phyloP scores from a whole-genome alignment of 2,329 filamentous ascomycete species.

The Cytospora schulzeri region DNA sequence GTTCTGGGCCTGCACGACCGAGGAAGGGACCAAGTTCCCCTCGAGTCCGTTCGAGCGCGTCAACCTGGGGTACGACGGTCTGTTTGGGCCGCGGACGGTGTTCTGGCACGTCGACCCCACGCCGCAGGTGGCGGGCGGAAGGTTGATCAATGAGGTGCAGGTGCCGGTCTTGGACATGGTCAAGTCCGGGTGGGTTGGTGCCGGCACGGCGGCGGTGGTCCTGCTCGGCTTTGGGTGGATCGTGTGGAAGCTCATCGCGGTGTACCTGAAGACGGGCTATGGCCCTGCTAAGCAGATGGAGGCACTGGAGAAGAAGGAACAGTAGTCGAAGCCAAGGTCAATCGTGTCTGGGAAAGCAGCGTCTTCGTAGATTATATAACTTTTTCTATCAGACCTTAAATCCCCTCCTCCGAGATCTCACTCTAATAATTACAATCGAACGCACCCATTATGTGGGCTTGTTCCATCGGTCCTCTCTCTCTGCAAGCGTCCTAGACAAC shows the following conservation, averaged over 20 bases:
- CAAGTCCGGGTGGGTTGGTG: conserved; percentile 51
- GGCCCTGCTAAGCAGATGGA: conserved; percentile 30
- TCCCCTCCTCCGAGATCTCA: neutral
- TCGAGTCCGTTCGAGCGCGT: conserved; percentile 82
- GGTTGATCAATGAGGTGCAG: conserved; percentile 56
- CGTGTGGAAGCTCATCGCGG: conserved; percentile 57
- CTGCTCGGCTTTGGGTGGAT: conserved; percentile 71
- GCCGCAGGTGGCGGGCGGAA: conserved; percentile 36
- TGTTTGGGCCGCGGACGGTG: conserved; percentile 75
- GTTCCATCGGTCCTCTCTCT: neutral
- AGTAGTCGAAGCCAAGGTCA: conserved; percentile 23
- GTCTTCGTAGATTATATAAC: conserved; percentile 8
- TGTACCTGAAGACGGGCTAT: conserved; percentile 40
- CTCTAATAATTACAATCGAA: neutral
- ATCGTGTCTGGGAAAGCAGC: neutral
- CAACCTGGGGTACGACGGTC: conserved; percentile 81
- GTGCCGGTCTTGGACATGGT: conserved; percentile 68
- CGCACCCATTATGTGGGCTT: neutral
- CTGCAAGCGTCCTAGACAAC: neutral
- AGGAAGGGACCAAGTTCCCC: conserved; percentile 66
- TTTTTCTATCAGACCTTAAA: conserved; percentile 7
- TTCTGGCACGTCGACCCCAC: conserved; percentile 77
- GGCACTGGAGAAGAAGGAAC: conserved; percentile 33
- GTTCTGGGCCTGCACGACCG: conserved; percentile 85
- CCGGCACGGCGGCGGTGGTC: conserved; percentile 61